phyloP scores from a whole-genome alignment of 2,329 filamentous ascomycete species.

The Tolypocladium inflatum region DNA sequence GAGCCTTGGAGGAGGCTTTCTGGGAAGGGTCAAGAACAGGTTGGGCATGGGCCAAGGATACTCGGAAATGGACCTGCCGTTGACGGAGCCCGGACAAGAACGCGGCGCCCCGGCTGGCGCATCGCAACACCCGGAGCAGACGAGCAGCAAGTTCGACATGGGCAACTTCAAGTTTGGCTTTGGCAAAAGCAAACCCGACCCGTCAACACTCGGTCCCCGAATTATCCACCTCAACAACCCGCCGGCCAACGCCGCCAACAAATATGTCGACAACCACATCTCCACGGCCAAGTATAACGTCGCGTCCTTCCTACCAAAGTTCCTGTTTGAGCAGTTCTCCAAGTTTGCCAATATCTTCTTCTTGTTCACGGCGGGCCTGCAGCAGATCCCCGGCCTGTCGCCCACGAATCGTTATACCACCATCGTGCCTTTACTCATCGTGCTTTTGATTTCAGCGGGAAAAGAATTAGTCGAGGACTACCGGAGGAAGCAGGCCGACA shows the following conservation, averaged over 20 bases:
- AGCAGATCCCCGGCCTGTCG: slow-evolving; percentile 91
- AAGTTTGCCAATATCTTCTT: slow-evolving; percentile 99
- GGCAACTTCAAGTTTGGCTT: slow-evolving; percentile 90
- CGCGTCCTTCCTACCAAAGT: slow-evolving; percentile 89
- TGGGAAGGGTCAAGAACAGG: slow-evolving; percentile 83
- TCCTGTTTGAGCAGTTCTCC: slow-evolving; percentile 95
- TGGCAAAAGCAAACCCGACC: slow-evolving; percentile 74
- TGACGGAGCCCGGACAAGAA: slow-evolving; percentile 64
- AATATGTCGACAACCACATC: slow-evolving; percentile 93
- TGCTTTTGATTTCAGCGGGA: slow-evolving; percentile 85
- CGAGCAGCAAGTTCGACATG: slow-evolving; percentile 53
- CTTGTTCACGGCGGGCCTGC: slow-evolving; percentile 88
- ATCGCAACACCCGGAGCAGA: slow-evolving; percentile 29
- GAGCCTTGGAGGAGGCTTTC: slow-evolving; percentile 73
- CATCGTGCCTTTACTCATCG: slow-evolving; percentile 84
- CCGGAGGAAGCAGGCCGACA: slow-evolving; percentile 79
- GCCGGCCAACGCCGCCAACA: slow-evolving; percentile 79
- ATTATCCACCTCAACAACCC: slow-evolving; percentile 96
- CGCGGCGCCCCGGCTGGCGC: slow-evolving; percentile 26
- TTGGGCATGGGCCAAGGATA: slow-evolving; percentile 82
- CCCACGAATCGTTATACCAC: slow-evolving; percentile 95
- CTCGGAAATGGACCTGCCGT: slow-evolving; percentile 94
- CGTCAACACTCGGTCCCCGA: slow-evolving; percentile 80
- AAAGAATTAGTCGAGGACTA: slow-evolving; percentile 95
- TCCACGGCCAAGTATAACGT: slow-evolving; percentile 97